Percentiles rank a stretch among this genome's conserved stretches.
Conservation (phyloP, 1,284 basidiomycete species). For the Neonothopanus nambi region DNA sequence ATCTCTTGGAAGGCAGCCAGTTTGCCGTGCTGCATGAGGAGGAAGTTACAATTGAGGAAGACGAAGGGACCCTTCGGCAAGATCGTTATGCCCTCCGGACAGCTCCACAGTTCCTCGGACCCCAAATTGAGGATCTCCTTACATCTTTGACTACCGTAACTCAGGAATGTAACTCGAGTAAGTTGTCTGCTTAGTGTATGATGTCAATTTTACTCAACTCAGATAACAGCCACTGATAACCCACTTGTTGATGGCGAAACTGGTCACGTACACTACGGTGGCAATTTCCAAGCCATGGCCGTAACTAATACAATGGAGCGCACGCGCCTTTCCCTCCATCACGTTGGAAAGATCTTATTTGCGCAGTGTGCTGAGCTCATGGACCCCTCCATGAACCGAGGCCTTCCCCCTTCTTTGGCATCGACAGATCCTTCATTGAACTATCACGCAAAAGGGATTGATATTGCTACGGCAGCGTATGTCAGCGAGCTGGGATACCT, state of each 20-base stretch:
- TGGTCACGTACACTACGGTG: conserved; percentile 75
- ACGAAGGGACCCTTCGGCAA: conserved; percentile 58
- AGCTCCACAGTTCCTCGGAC: conserved; percentile 84
- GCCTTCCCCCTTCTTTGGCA: conserved; percentile 79
- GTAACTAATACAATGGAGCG: conserved; percentile 90
- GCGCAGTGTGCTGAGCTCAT: conserved; percentile 82
- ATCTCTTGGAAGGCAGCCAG: conserved; percentile 69
- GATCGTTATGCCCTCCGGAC: conserved; percentile 77
- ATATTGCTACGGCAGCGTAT: conserved; percentile 83
- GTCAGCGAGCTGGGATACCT: conserved; percentile 80
- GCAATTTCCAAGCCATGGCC: conserved; percentile 88
- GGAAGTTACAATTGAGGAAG: conserved; percentile 66
- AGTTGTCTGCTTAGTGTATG: conserved; percentile 30
- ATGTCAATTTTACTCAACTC: conserved; percentile 3
- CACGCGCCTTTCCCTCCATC: conserved; percentile 77
- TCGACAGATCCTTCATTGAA: conserved; percentile 81
- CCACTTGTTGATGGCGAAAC: conserved; percentile 71
- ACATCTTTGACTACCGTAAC: conserved; percentile 63
- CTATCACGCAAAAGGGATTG: conserved; percentile 84
- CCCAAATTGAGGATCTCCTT: conserved; percentile 82
- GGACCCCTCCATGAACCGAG: conserved; percentile 82
- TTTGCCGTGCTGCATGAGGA: conserved; percentile 67
- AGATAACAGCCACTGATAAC: conserved; percentile 65
- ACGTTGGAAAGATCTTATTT: conserved; percentile 83
- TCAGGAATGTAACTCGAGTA: conserved; percentile 85